A percentile compares a stretch with the other conserved stretches of the same genome.
Evolutionary conservation across 2,329 filamentous ascomycete species (phyloP).

Genomic region (Botryotinia globosa): DNA sequence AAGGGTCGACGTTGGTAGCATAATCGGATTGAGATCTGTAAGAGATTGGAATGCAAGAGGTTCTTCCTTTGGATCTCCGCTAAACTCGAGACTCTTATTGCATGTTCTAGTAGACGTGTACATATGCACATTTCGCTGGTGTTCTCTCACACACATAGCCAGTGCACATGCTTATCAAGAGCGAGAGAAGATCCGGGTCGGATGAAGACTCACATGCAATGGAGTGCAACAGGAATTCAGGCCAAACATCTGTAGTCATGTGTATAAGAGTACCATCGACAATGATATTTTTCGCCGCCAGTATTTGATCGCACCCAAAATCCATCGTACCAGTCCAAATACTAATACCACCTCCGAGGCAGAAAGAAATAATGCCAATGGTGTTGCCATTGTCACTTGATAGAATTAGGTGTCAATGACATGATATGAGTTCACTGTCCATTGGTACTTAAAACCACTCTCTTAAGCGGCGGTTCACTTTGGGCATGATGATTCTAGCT

Average conservation of each 20-base stretch:
- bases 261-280: background rate
- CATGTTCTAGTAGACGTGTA: background rate
- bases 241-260: background rate
- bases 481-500: background rate
- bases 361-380: constrained; percentile 1
- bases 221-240: background rate
- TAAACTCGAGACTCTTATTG: background rate
- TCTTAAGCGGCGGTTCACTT: background rate
- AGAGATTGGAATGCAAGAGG: background rate
- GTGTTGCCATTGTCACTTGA: background rate
- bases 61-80: background rate
- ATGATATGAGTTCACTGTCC: background rate
- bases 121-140: background rate
- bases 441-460: too few species aligned
- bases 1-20: background rate
- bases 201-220: background rate
- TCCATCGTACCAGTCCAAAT: background rate
- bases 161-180: background rate
- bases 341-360: background rate
- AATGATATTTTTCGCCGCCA: background rate
- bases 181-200: background rate
- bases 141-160: background rate
- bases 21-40: background rate
- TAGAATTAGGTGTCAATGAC: background rate
- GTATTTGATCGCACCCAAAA: background rate